These are phyloP conservation scores for Phytophthora tubulina DNA, from an alignment of 352 stramenopile species.

Conservation along the genomic window DNA sequence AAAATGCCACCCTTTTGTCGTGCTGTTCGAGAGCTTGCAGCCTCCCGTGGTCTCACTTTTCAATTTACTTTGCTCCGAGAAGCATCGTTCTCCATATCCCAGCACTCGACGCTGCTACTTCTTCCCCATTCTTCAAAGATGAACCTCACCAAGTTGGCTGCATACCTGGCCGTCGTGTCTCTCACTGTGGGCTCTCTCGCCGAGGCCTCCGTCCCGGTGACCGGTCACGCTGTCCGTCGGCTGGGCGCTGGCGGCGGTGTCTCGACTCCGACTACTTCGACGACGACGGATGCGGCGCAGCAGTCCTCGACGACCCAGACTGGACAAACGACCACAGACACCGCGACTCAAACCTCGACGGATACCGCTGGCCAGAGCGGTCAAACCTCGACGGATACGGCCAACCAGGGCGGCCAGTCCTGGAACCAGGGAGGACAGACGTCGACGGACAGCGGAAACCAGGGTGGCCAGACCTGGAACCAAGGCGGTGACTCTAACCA, in stretches of 20 bases:
- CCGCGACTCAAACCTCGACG: too few species aligned
- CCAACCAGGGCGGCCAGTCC: slow-evolving; percentile 15
- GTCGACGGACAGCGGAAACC: slow-evolving; percentile 2
- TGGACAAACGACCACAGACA: not conserved
- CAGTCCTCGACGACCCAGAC: slow-evolving; percentile 29
- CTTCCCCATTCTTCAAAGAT: slow-evolving; percentile 24
- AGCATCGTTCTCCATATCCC: slow-evolving; percentile 30
- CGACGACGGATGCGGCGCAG: slow-evolving; percentile 8
- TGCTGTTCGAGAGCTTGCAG: slow-evolving; percentile 22
- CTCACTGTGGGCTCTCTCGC: slow-evolving; percentile 29
- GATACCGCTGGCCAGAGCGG: too few species aligned
- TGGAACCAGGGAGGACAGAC: slow-evolving; percentile 4
- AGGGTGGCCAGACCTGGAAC: slow-evolving; percentile 20
- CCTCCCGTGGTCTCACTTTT: slow-evolving; percentile 25
- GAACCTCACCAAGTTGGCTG: slow-evolving; percentile 43
- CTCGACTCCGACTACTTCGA: slow-evolving; percentile 17
- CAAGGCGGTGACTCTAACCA: slow-evolving; percentile 1
- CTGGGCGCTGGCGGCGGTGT: slow-evolving; percentile 37
- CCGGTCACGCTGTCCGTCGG: slow-evolving; percentile 23
- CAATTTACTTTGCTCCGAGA: slow-evolving; percentile 42
- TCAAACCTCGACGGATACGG: not conserved
- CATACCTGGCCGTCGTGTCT: slow-evolving; percentile 38
- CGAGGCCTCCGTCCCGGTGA: slow-evolving; percentile 28
- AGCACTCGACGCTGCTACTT: slow-evolving; percentile 21
- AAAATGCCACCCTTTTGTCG: slow-evolving; percentile 1